Conservation (phyloP, 305 asterid species). For the Vinca major region DNA sequence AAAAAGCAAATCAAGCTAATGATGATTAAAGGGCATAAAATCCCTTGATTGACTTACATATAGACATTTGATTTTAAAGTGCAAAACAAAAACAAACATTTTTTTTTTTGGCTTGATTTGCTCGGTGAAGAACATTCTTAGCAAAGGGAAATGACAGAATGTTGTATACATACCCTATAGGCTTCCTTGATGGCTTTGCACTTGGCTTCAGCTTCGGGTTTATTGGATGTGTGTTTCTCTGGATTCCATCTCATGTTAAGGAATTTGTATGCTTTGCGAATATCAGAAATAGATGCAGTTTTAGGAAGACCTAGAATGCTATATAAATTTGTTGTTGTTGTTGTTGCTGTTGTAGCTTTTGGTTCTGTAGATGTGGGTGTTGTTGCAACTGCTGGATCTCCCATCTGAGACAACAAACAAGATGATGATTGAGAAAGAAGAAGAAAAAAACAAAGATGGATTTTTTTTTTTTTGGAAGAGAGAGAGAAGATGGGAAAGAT, state of each 20-base stretch:
- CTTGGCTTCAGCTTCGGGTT: slow-evolving; percentile 50
- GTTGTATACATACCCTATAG: slow-evolving; percentile 37
- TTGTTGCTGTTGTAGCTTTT: too few species aligned
- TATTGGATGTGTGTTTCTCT: slow-evolving; percentile 52
- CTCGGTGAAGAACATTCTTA: too few species aligned
- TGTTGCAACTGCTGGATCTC: slow-evolving; percentile 32
- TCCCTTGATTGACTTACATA: too few species aligned
- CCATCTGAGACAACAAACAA: slow-evolving; percentile 30
- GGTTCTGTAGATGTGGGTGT: slow-evolving; percentile 13
- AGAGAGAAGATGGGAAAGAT: slow-evolving; percentile 1
- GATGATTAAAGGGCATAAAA: too few species aligned
- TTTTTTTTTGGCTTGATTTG: too few species aligned
- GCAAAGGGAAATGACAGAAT: not conserved
- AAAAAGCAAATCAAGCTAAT: too few species aligned
- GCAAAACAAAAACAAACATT: too few species aligned
- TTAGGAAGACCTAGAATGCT: slow-evolving; percentile 51
- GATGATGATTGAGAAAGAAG: not conserved
- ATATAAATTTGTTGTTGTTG: slow-evolving; percentile 25
- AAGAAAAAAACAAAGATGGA: not conserved
- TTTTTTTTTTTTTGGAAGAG: not conserved
- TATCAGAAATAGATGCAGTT: slow-evolving; percentile 57
- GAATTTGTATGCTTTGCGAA: slow-evolving; percentile 56
- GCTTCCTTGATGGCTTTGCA: slow-evolving; percentile 66
- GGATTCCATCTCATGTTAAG: slow-evolving; percentile 73
- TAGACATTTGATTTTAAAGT: too few species aligned